Evolutionary conservation across 441 rosid genomes (phyloP).

Genomic region (Adansonia rubrostipa): DNA sequence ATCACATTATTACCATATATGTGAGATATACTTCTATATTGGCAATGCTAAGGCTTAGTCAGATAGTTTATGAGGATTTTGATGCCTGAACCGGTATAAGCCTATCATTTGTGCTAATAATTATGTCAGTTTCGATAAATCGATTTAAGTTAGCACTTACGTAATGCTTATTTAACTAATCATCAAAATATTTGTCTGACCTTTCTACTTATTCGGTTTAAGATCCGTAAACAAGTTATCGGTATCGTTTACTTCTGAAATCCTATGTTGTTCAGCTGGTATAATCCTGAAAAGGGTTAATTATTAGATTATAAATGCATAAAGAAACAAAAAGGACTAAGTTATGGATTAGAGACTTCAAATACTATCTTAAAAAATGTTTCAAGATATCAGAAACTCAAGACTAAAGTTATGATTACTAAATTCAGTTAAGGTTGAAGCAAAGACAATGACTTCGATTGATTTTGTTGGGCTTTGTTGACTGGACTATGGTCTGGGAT

Average conservation of each 20-base stretch:
- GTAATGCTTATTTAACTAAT: neutral
- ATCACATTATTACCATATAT: neutral
- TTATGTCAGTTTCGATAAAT: neutral
- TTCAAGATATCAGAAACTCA: neutral
- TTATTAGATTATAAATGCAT: neutral
- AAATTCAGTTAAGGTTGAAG: neutral
- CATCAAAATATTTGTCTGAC: constrained; percentile 3
- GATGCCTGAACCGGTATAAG: constrained; percentile 7
- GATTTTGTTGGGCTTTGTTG: neutral
- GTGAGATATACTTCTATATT: constrained; percentile 18
- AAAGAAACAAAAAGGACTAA: neutral
- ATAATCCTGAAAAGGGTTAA: neutral
- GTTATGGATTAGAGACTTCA: neutral
- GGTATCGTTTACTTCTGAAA: neutral
- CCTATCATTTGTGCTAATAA: neutral
- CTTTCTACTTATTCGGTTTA: neutral
- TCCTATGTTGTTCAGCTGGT: neutral
- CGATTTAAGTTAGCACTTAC: neutral
- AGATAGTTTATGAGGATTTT: neutral
- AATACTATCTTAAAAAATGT: neutral
- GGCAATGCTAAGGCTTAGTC: constrained; percentile 5
- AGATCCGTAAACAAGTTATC: neutral
- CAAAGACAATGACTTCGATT: neutral
- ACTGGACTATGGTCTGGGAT: neutral
- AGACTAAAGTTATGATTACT: neutral